phyloP scores from a whole-genome alignment of 345 rosid species.

The Cardamine occulta region DNA sequence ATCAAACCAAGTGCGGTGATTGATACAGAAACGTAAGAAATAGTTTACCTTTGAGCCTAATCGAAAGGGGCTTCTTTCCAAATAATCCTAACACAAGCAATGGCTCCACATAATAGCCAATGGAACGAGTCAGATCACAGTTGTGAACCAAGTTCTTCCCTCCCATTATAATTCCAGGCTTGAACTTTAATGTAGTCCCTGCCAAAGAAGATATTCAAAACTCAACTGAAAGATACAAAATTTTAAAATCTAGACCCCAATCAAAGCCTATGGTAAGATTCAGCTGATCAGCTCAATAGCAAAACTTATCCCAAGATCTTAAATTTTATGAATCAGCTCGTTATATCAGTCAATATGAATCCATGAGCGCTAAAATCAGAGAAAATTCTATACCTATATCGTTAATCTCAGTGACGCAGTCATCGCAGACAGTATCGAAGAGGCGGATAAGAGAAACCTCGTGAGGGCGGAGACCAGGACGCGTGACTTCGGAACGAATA shows the following conservation, averaged over 20 bases:
- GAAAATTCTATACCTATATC: slow-evolving; percentile 60
- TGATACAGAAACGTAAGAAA: neutral
- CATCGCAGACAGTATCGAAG: slow-evolving; percentile 70
- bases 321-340: neutral
- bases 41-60: slow-evolving; percentile 70
- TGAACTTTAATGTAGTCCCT: slow-evolving; percentile 73
- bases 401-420: slow-evolving; percentile 66
- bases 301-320: neutral
- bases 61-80: slow-evolving; percentile 63
- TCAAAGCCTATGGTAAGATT: neutral
- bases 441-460: slow-evolving; percentile 87
- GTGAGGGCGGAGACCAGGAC: slow-evolving; percentile 79
- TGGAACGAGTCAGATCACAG: slow-evolving; percentile 74
- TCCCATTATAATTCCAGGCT: slow-evolving; percentile 84
- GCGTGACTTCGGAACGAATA: slow-evolving; percentile 64
- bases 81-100: slow-evolving; percentile 77
- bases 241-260: neutral
- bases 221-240: neutral
- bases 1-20: neutral
- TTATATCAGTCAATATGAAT: neutral
- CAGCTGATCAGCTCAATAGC: neutral
- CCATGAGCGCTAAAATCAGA: neutral
- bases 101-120: slow-evolving; percentile 90
- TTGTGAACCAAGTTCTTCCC: slow-evolving; percentile 71
- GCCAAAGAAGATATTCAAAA: slow-evolving; percentile 29